Conservation (phyloP, 2,329 filamentous ascomycete species). For the Talaromyces sp. region DNA sequence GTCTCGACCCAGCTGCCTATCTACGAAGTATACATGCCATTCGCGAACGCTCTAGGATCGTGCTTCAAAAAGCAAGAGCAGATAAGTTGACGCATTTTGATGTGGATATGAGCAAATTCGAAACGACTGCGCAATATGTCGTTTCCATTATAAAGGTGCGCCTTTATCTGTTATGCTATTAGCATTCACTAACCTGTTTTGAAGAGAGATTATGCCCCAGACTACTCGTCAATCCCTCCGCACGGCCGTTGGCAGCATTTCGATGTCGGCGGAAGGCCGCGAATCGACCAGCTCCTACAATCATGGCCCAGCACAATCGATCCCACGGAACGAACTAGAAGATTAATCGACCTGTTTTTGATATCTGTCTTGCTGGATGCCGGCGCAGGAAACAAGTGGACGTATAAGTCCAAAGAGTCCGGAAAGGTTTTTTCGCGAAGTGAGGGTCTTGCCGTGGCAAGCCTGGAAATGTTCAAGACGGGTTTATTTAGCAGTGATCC, state of each 20-base stretch:
- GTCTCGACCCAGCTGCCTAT: slow-evolving; percentile 83
- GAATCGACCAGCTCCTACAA: slow-evolving; percentile 46
- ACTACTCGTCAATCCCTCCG: slow-evolving; percentile 72
- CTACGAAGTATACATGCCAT: slow-evolving; percentile 86
- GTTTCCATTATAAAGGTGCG: slow-evolving; percentile 91
- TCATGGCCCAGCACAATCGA: slow-evolving; percentile 47
- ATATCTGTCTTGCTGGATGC: slow-evolving; percentile 61
- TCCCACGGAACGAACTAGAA: slow-evolving; percentile 48
- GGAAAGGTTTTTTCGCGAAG: slow-evolving; percentile 78
- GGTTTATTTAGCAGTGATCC: slow-evolving; percentile 83
- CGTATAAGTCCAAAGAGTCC: slow-evolving; percentile 87
- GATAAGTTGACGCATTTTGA: slow-evolving; percentile 82
- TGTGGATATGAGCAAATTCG: slow-evolving; percentile 80
- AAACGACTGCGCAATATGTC: slow-evolving; percentile 79
- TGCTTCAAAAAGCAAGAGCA: slow-evolving; percentile 71
- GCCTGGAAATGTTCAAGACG: slow-evolving; percentile 87
- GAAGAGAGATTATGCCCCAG: slow-evolving; percentile 66
- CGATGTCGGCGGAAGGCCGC: slow-evolving; percentile 53
- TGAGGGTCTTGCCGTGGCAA: slow-evolving; percentile 77
- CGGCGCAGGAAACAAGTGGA: slow-evolving; percentile 85
- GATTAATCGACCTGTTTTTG: slow-evolving; percentile 60
- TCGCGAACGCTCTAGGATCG: slow-evolving; percentile 69
- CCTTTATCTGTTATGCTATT: neutral
- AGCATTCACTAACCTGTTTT: neutral
- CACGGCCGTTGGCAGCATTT: slow-evolving; percentile 68